Conservation (phyloP, 352 stramenopile genomes). For the Thraustotheca clavata region DNA sequence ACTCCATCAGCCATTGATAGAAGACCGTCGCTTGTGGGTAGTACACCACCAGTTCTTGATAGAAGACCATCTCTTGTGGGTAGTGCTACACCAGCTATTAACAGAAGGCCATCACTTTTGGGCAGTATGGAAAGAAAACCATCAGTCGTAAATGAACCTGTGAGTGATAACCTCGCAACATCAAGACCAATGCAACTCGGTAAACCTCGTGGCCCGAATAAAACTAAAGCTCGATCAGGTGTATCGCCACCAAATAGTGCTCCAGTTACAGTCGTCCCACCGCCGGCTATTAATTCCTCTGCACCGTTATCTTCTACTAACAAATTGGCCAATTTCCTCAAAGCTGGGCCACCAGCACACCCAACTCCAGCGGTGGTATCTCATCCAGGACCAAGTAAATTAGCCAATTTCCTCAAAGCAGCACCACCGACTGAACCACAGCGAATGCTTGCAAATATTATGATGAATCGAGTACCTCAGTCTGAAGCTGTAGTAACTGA, state of each 20-base stretch:
- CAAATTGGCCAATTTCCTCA: conserved; percentile 11
- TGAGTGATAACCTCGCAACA: too few relatives aligned
- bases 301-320: neutral
- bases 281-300: neutral
- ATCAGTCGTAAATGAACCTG: too few relatives aligned
- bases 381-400: too few relatives aligned
- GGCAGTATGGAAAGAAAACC: too few relatives aligned
- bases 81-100: too few relatives aligned
- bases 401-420: neutral
- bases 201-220: conserved; percentile 5
- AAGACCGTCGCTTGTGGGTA: too few relatives aligned
- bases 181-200: too few relatives aligned
- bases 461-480: conserved; percentile 1
- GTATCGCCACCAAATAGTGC: neutral
- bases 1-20: too few relatives aligned
- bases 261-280: neutral
- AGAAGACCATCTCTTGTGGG: too few relatives aligned
- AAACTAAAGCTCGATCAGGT: neutral
- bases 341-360: conserved; percentile 25
- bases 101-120: too few relatives aligned
- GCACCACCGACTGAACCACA: neutral
- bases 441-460: conserved; percentile 1
- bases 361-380: too few relatives aligned
- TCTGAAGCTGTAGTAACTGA: neutral
- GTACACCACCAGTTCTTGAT: too few relatives aligned